These are phyloP conservation scores for Colletotrichum destructivum DNA, from an alignment of 2,329 filamentous ascomycete species.

Conservation along the genomic window DNA sequence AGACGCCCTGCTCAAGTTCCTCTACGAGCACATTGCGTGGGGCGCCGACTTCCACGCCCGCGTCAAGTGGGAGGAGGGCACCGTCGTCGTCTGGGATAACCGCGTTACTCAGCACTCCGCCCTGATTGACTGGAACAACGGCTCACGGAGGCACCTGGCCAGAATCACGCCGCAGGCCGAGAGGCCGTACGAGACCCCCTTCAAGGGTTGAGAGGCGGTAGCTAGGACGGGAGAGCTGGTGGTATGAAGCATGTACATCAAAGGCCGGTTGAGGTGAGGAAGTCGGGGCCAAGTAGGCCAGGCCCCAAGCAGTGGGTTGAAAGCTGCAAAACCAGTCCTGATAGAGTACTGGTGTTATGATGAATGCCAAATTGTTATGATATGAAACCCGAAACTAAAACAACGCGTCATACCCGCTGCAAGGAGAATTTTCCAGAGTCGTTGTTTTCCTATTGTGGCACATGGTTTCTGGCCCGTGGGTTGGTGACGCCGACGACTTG, in stretches of 20 bases:
- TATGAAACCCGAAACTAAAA: too few species aligned
- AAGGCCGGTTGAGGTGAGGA: background rate
- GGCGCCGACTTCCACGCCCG: conserved; percentile 41
- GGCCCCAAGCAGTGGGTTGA: background rate
- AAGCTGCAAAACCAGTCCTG: background rate
- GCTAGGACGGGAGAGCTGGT: too few species aligned
- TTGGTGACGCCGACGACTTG: background rate
- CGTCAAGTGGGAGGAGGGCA: conserved; percentile 41
- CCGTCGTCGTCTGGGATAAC: conserved; percentile 41
- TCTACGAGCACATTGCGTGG: conserved; percentile 42
- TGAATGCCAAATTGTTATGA: conserved; percentile 18
- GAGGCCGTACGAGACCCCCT: conserved; percentile 38
- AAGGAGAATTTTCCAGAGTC: too few species aligned
- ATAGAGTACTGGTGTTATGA: background rate
- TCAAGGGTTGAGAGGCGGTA: conserved; percentile 27
- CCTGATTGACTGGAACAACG: conserved; percentile 40
- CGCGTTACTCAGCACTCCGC: conserved; percentile 40
- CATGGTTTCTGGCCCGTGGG: background rate
- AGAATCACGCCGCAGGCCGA: conserved; percentile 41
- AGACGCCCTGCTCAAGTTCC: conserved; percentile 38
- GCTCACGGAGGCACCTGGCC: conserved; percentile 37
- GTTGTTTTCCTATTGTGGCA: background rate
- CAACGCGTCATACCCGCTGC: background rate
- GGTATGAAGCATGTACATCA: background rate
- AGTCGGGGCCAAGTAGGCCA: background rate